Percentiles rank a stretch among this genome's conserved stretches.
These are phyloP conservation scores for Nitzschia sp. DNA, from an alignment of 108 stramenopile species.

Conservation along the genomic window DNA sequence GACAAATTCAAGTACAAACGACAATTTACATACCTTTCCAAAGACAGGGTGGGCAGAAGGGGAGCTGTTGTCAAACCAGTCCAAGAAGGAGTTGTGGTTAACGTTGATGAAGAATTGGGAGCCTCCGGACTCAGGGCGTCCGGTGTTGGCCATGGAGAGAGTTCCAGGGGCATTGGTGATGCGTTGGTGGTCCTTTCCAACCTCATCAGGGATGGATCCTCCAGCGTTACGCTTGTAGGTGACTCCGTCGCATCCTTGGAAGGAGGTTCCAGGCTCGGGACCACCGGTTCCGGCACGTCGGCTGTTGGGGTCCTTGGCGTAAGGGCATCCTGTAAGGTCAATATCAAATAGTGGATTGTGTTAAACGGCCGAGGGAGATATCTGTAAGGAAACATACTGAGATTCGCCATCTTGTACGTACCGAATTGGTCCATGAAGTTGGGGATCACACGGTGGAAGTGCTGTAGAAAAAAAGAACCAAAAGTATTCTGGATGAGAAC, in stretches of 20 bases:
- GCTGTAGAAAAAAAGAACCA: conserved; percentile 7
- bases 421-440: conserved; percentile 64
- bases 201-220: conserved; percentile 66
- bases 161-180: conserved; percentile 57
- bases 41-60: conserved; percentile 72
- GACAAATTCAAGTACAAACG: too few species aligned
- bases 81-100: conserved; percentile 65
- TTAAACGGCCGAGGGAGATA: too few species aligned
- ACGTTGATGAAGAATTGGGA: conserved; percentile 79
- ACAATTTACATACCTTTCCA: conserved; percentile 43
- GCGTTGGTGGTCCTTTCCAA: conserved; percentile 40
- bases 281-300: conserved; percentile 64
- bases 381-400: background rate
- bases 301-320: conserved; percentile 58
- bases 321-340: conserved; percentile 40
- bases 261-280: conserved; percentile 33
- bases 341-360: too few species aligned
- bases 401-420: conserved; percentile 1
- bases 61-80: conserved; percentile 62
- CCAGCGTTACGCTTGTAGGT: conserved; percentile 39
- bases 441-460: conserved; percentile 64
- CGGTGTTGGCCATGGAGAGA: conserved; percentile 41
- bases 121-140: conserved; percentile 35
- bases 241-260: conserved; percentile 40
- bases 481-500: too few species aligned